These are phyloP conservation scores for Phytophthora quininea DNA, from an alignment of 352 stramenopile species.

Conservation along the genomic window DNA sequence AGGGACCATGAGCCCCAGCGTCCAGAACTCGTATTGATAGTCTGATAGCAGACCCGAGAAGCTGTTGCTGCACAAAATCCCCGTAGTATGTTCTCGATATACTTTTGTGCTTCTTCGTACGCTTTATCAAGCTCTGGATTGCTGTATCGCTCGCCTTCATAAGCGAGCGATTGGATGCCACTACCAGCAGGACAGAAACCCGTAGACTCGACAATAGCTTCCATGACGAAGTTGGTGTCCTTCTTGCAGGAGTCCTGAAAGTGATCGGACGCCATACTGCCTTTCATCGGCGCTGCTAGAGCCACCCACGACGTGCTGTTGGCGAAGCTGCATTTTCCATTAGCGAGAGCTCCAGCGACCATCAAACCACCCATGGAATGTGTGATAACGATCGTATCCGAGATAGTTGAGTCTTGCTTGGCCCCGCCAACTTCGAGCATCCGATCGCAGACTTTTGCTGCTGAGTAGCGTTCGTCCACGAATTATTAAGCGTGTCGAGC, in stretches of 20 bases:
- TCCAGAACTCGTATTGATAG: slow-evolving; percentile 11
- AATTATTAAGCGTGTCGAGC: slow-evolving; percentile 19
- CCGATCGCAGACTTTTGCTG: slow-evolving; percentile 25
- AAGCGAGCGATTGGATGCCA: slow-evolving; percentile 23
- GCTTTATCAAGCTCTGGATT: slow-evolving; percentile 7
- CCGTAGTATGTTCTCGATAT: slow-evolving; percentile 19
- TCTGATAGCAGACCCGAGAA: slow-evolving; percentile 27
- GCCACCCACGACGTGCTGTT: slow-evolving; percentile 25
- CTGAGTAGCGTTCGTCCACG: slow-evolving; percentile 12
- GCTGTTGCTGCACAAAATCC: slow-evolving; percentile 28
- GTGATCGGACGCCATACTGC: slow-evolving; percentile 36
- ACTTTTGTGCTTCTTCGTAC: slow-evolving; percentile 21
- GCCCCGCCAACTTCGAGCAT: slow-evolving; percentile 8
- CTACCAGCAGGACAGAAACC: slow-evolving; percentile 22
- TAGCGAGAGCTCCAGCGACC: slow-evolving; percentile 25
- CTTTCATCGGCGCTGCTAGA: slow-evolving; percentile 29
- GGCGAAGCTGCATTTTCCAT: slow-evolving; percentile 30
- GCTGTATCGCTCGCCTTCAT: slow-evolving; percentile 19
- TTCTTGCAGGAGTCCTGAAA: slow-evolving; percentile 22
- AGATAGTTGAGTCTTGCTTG: slow-evolving; percentile 4
- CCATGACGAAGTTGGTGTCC: slow-evolving; percentile 9
- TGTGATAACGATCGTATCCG: slow-evolving; percentile 26
- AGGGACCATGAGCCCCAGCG: slow-evolving; percentile 10
- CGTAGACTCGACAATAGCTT: slow-evolving; percentile 16
- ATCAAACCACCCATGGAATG: slow-evolving; percentile 38